Percentiles rank a stretch among this genome's conserved stretches.
Conservation (phyloP, 352 stramenopile species). For the Phytophthora citrophthora region DNA sequence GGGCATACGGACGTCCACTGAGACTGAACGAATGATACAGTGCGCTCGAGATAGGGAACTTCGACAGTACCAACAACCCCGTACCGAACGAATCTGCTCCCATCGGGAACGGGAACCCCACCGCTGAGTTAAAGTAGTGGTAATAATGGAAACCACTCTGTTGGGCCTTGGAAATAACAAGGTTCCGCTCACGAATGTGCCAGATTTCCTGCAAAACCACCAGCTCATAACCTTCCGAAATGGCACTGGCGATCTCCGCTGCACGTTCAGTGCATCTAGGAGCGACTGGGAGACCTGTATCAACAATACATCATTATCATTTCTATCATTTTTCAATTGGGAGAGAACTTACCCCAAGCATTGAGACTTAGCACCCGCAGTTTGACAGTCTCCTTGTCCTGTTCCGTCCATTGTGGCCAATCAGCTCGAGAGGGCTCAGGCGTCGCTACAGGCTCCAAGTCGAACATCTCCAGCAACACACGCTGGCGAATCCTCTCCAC, state of each 20-base stretch:
- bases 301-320: constrained; percentile 5
- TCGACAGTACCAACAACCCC: constrained; percentile 76
- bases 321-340: constrained; percentile 19
- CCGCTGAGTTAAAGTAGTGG: constrained; percentile 85
- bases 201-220: constrained; percentile 88
- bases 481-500: constrained; percentile 52
- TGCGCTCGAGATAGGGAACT: constrained; percentile 63
- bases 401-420: constrained; percentile 37
- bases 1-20: constrained; percentile 75
- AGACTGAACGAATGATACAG: constrained; percentile 83
- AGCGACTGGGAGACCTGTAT: constrained; percentile 64
- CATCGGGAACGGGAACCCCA: constrained; percentile 78
- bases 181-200: constrained; percentile 79
- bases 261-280: constrained; percentile 75
- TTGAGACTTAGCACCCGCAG: constrained; percentile 81
- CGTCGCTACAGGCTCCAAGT: constrained; percentile 59
- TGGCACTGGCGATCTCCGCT: constrained; percentile 67
- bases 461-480: constrained; percentile 62
- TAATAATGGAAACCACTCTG: constrained; percentile 73
- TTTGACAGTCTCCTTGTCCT: constrained; percentile 29
- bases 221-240: constrained; percentile 72
- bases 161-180: constrained; percentile 68
- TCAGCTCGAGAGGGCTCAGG: constrained; percentile 43
- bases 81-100: constrained; percentile 79
- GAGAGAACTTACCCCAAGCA: constrained; percentile 59